These are phyloP conservation scores for Strobilomyces dryophilus DNA, from an alignment of 768 basidiomycete species.

Conservation along the genomic window DNA sequence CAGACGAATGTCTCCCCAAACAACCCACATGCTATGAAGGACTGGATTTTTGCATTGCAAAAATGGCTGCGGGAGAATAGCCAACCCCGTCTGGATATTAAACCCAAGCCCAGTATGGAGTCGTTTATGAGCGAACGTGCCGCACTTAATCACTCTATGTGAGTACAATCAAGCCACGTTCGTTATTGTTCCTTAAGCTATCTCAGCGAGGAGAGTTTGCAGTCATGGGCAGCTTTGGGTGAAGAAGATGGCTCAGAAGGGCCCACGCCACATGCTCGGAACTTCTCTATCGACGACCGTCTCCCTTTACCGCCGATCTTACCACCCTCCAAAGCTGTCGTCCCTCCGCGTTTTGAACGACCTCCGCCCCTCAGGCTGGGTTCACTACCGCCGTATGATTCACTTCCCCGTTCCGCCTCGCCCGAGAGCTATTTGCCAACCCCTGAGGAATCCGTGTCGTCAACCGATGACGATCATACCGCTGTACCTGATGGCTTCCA, in stretches of 20 bases:
- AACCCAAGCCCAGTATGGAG: slow-evolving; percentile 41
- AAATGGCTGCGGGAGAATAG: slow-evolving; percentile 66
- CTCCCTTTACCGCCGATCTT: slow-evolving; percentile 37
- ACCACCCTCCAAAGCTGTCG: slow-evolving; percentile 24
- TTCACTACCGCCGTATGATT: slow-evolving; percentile 38
- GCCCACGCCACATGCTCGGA: slow-evolving; percentile 50
- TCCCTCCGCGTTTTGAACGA: slow-evolving; percentile 31
- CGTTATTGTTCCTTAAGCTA: slow-evolving; percentile 1
- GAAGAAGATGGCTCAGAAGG: slow-evolving; percentile 35
- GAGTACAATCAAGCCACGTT: slow-evolving; percentile 2
- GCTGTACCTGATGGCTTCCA: slow-evolving; percentile 25
- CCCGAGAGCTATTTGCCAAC: slow-evolving; percentile 54
- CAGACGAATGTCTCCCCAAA: slow-evolving; percentile 39
- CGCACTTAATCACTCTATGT: slow-evolving; percentile 33
- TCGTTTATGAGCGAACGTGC: slow-evolving; percentile 44
- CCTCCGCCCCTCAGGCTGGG: slow-evolving; percentile 50
- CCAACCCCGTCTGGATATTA: slow-evolving; percentile 29
- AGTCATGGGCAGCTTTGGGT: slow-evolving; percentile 43
- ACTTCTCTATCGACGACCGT: slow-evolving; percentile 60
- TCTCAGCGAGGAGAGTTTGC: slow-evolving; percentile 37
- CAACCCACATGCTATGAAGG: slow-evolving; percentile 52
- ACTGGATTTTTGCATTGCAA: slow-evolving; percentile 71
- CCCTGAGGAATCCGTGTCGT: slow-evolving; percentile 51
- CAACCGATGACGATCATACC: slow-evolving; percentile 41
- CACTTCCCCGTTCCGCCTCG: slow-evolving; percentile 46